Conservation (phyloP, 2,329 filamentous ascomycete species). For the Aspergillus hortae region DNA sequence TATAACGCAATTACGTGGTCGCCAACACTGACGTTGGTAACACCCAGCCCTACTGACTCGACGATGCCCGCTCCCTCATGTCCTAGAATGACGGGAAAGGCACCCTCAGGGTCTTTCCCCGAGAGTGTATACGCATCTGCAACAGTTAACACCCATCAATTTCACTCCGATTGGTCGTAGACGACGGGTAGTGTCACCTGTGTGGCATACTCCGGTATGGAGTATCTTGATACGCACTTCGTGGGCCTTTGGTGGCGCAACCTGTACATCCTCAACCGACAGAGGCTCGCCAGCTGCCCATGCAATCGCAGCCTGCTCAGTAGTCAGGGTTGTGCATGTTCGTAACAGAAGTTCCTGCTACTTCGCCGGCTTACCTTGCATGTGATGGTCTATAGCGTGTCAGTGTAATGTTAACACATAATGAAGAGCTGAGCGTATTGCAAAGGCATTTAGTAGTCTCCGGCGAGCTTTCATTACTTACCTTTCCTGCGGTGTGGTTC, state of each 20-base stretch:
- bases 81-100: constrained; percentile 81
- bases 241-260: constrained; percentile 78
- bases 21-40: constrained; percentile 86
- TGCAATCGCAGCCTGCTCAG: constrained; percentile 73
- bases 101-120: constrained; percentile 93
- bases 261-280: constrained; percentile 85
- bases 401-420: background rate
- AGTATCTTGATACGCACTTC: constrained; percentile 95
- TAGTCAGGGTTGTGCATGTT: background rate
- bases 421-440: background rate
- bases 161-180: too few relatives aligned
- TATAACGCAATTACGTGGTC: constrained; percentile 88
- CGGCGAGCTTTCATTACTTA: background rate
- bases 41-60: constrained; percentile 87
- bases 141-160: background rate
- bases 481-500: background rate
- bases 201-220: constrained; percentile 98
- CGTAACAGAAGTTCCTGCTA: too few relatives aligned
- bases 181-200: constrained; percentile 56
- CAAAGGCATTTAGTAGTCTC: too few relatives aligned
- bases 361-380: constrained; percentile 60
- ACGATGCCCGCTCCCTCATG: constrained; percentile 89
- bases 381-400: constrained; percentile 69
- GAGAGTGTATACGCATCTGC: constrained; percentile 87
- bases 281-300: constrained; percentile 93